phyloP scores from a whole-genome alignment of 257 asterid species.

The Solanum corneliomulleri region DNA sequence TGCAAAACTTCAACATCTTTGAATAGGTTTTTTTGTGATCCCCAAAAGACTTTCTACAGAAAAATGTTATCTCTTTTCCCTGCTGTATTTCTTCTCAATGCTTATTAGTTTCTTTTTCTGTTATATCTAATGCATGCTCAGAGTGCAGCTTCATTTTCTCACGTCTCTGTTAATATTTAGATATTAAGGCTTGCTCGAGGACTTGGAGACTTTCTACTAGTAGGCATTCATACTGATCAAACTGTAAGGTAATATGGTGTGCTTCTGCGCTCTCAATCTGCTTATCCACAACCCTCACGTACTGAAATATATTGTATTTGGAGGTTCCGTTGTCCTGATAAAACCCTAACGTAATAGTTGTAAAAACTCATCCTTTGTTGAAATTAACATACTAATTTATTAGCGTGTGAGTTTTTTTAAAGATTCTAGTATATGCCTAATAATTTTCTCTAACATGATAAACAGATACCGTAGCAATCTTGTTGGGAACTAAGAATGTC shows the following conservation, averaged over 20 bases:
- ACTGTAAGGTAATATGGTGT: slow-evolving; percentile 54
- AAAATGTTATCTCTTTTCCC: neutral
- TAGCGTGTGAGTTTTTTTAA: neutral
- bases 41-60: neutral
- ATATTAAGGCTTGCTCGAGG: slow-evolving; percentile 88
- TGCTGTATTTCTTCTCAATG: neutral
- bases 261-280: neutral
- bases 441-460: neutral
- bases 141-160: neutral
- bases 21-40: neutral
- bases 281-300: neutral
- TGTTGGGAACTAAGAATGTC: neutral
- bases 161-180: slow-evolving; percentile 27
- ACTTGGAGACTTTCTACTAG: slow-evolving; percentile 98
- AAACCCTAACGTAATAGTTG: neutral
- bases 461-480: neutral
- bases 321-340: neutral
- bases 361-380: neutral
- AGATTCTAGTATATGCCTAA: neutral
- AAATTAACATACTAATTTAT: neutral
- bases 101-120: neutral
- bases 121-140: neutral
- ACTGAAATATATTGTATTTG: neutral
- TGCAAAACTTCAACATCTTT: neutral
- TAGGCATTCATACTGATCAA: slow-evolving; percentile 95